phyloP scores from a whole-genome alignment of 345 rosid species.

The Salix exigua region DNA sequence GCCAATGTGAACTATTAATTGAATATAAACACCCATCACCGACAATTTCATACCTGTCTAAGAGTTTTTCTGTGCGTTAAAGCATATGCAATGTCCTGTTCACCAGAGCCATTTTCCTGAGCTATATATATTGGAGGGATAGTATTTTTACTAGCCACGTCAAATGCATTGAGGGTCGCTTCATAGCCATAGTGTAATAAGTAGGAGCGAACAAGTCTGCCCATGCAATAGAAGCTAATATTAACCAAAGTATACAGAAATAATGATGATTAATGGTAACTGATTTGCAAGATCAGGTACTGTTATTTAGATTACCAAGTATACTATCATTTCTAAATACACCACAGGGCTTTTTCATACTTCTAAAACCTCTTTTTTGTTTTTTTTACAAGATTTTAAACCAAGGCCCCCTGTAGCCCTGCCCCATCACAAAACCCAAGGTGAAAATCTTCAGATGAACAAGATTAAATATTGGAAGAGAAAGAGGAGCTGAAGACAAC shows the following conservation, averaged over 20 bases:
- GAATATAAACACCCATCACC: not conserved
- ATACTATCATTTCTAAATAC: not conserved
- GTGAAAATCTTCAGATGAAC: not conserved
- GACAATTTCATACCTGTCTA: conserved; percentile 61
- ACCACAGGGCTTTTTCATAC: not conserved
- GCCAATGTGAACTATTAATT: not conserved
- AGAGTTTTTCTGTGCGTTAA: conserved; percentile 68
- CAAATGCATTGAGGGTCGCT: conserved; percentile 86
- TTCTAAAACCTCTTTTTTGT: not conserved
- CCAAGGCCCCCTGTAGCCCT: not conserved
- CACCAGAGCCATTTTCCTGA: conserved; percentile 61
- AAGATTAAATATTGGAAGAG: not conserved
- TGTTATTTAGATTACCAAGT: not conserved
- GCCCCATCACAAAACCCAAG: not conserved
- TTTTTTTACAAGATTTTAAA: not conserved
- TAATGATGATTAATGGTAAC: not conserved
- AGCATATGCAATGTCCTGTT: conserved; percentile 59
- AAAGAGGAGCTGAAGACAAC: not conserved
- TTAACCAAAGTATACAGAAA: not conserved
- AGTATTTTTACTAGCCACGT: conserved; percentile 65
- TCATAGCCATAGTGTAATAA: conserved; percentile 89
- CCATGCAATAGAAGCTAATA: conserved; percentile 13
- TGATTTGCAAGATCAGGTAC: not conserved
- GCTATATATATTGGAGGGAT: conserved; percentile 62
- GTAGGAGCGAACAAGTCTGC: conserved; percentile 86